Percentiles rank a stretch among this genome's conserved stretches.
Evolutionary conservation across 805 yeast genomes (phyloP).

Genomic region (Sporopachydermia quercuum): DNA sequence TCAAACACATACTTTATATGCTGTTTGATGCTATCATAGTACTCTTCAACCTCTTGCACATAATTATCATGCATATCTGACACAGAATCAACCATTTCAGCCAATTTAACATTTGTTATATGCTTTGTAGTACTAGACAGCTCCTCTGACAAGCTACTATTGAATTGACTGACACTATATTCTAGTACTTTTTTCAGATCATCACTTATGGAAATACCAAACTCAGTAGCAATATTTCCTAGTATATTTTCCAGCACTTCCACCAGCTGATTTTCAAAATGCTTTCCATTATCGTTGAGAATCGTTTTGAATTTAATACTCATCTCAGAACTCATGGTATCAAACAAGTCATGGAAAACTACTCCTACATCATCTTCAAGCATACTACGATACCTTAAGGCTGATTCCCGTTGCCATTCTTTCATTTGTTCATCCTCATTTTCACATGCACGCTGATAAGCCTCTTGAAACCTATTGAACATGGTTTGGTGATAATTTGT

Average conservation of each 20-base stretch:
- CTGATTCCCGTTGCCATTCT: conserved; percentile 1
- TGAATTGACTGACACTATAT: conserved; percentile 1
- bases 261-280: conserved; percentile 1
- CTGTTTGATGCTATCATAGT: conserved; percentile 1
- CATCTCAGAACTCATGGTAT: conserved; percentile 1
- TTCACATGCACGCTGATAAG: conserved; percentile 1
- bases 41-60: conserved; percentile 1
- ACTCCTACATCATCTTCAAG: conserved; percentile 1
- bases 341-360: conserved; percentile 1
- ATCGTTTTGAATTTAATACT: conserved; percentile 1
- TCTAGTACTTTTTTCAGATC: conserved; percentile 1
- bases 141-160: neutral
- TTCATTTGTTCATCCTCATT: conserved; percentile 1
- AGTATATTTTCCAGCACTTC: conserved; percentile 1
- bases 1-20: conserved; percentile 1
- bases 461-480: conserved; percentile 1
- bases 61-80: conserved; percentile 1
- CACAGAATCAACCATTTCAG: conserved; percentile 1
- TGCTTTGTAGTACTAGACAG: conserved; percentile 1
- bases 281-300: conserved; percentile 1
- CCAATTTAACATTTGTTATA: conserved; percentile 1
- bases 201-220: conserved; percentile 1
- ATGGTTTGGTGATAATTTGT: conserved; percentile 1
- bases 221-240: conserved; percentile 1
- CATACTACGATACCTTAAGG: conserved; percentile 1